phyloP scores from a whole-genome alignment of 1,284 basidiomycete species.

The Singerocomus inundabilis region DNA sequence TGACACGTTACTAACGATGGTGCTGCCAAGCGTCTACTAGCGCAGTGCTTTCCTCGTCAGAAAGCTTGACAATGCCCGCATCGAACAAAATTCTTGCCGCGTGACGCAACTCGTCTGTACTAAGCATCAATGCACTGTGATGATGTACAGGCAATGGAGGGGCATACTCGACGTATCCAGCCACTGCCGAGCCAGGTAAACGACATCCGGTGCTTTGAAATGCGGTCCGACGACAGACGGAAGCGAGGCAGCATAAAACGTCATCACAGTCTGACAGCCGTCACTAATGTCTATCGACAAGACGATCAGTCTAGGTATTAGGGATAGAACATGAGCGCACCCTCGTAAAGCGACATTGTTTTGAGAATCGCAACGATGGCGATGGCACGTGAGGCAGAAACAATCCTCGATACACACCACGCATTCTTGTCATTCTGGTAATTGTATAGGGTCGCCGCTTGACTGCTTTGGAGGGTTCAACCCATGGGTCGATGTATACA shows the following conservation, averaged over 20 bases:
- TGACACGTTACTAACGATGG: constrained; percentile 46
- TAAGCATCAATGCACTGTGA: neutral
- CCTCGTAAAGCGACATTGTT: constrained; percentile 69
- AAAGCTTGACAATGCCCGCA: constrained; percentile 61
- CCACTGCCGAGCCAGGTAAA: constrained; percentile 73
- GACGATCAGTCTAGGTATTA: neutral
- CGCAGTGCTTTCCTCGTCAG: constrained; percentile 61
- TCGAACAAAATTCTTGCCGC: constrained; percentile 77
- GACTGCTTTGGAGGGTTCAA: constrained; percentile 15
- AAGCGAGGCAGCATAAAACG: constrained; percentile 76
- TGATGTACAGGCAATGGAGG: too few relatives aligned
- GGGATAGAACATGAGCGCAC: constrained; percentile 36
- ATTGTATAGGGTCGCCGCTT: constrained; percentile 45
- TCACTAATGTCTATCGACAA: constrained; percentile 57
- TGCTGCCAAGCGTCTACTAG: constrained; percentile 71
- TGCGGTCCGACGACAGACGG: constrained; percentile 52
- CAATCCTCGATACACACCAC: constrained; percentile 71
- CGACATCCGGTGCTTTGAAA: constrained; percentile 68
- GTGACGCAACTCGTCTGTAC: constrained; percentile 68
- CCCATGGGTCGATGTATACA: neutral
- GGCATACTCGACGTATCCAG: constrained; percentile 67
- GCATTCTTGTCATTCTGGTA: constrained; percentile 38
- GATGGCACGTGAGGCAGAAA: constrained; percentile 68
- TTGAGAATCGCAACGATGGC: constrained; percentile 68
- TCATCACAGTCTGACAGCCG: constrained; percentile 65